Evolutionary conservation across 768 basidiomycete species (phyloP).

Genomic region (Hydnum rufescens): DNA sequence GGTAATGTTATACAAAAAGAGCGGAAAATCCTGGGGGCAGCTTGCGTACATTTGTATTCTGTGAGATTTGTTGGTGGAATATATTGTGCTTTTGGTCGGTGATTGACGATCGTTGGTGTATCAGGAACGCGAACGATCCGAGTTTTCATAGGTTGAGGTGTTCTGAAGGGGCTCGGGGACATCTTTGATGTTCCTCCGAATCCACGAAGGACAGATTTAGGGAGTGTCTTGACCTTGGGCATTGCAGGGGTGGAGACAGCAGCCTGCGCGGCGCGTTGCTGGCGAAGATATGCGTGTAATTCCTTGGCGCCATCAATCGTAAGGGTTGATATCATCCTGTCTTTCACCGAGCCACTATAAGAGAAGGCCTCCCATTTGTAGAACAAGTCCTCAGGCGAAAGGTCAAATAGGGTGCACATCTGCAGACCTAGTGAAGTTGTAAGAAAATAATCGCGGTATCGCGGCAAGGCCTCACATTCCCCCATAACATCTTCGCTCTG

Average conservation of each 20-base stretch:
- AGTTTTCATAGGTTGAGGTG: background rate
- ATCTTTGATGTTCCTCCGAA: conserved; percentile 1
- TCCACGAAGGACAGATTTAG: background rate
- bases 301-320: conserved; percentile 1
- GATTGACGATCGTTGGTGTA: background rate
- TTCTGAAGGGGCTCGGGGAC: background rate
- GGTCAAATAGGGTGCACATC: conserved; percentile 22
- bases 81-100: background rate
- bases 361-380: conserved; percentile 28
- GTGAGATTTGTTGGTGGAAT: background rate
- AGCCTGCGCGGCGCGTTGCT: conserved; percentile 17
- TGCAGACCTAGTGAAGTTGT: conserved; percentile 17
- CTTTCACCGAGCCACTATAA: conserved; percentile 9
- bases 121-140: background rate
- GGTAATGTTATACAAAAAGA: background rate
- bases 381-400: conserved; percentile 21
- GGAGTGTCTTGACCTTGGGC: background rate
- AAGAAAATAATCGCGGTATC: background rate
- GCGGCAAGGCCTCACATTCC: conserved; percentile 16
- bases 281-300: conserved; percentile 16
- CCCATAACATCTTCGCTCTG: conserved; percentile 18
- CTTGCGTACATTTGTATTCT: background rate
- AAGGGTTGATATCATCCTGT: conserved; percentile 2
- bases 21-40: background rate
- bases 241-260: background rate